These are phyloP conservation scores for Whalleya microplaca DNA, from an alignment of 2,329 filamentous ascomycete genomes.

Conservation along the genomic window DNA sequence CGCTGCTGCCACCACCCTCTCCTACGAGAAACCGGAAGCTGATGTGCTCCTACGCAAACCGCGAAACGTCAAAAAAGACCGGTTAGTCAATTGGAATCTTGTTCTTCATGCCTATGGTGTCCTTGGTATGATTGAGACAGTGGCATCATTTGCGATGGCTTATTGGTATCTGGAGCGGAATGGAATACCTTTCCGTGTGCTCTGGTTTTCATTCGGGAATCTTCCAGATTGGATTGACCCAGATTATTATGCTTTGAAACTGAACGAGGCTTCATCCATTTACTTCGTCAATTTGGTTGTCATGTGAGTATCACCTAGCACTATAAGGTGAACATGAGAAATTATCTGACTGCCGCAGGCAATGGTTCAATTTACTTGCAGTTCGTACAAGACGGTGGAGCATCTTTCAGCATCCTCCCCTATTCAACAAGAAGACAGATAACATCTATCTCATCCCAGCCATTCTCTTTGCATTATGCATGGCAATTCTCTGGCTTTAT, in stretches of 20 bases:
- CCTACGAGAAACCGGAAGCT: slow-evolving; percentile 77
- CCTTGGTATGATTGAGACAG: slow-evolving; percentile 66
- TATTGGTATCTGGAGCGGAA: slow-evolving; percentile 67
- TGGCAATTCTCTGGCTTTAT: slow-evolving; percentile 74
- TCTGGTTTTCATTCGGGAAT: slow-evolving; percentile 71
- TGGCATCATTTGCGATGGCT: slow-evolving; percentile 65
- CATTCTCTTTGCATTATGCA: slow-evolving; percentile 68
- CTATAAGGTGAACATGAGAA: background rate
- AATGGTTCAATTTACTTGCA: slow-evolving; percentile 76
- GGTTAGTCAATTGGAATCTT: slow-evolving; percentile 73
- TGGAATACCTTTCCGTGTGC: slow-evolving; percentile 65
- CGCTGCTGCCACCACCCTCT: slow-evolving; percentile 71
- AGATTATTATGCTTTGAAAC: slow-evolving; percentile 56
- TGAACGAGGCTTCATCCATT: slow-evolving; percentile 71
- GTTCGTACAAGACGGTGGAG: slow-evolving; percentile 67
- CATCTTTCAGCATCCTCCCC: slow-evolving; percentile 73
- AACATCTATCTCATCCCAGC: slow-evolving; percentile 73
- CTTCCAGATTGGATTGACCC: slow-evolving; percentile 54
- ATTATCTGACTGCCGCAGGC: slow-evolving; percentile 42
- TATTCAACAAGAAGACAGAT: slow-evolving; percentile 65
- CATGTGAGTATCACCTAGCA: too few relatives aligned
- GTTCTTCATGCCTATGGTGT: slow-evolving; percentile 74
- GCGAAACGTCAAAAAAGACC: slow-evolving; percentile 69
- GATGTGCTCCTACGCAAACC: slow-evolving; percentile 73
- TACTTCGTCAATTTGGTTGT: slow-evolving; percentile 83